These are phyloP conservation scores for Perkinsus marinus DNA, from an alignment of 169 alveolate species.

Conservation along the genomic window DNA sequence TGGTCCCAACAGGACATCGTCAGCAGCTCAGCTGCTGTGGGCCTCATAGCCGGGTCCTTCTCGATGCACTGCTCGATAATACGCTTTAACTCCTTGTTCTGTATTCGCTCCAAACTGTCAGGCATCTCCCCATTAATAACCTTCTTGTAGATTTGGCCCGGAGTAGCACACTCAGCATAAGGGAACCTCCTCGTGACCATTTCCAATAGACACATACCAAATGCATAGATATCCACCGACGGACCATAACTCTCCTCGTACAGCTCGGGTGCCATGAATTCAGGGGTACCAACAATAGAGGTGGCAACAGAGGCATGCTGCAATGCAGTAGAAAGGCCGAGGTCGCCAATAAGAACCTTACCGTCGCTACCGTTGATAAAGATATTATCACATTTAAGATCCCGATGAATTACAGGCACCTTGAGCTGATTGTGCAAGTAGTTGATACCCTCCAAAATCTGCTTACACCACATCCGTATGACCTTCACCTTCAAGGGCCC, in stretches of 20 bases:
- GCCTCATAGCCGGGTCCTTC: background rate
- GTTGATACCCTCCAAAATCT: slow-evolving; percentile 63
- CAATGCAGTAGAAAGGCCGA: slow-evolving; percentile 23
- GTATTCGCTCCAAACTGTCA: slow-evolving; percentile 2
- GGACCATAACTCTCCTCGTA: slow-evolving; percentile 74
- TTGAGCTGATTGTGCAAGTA: slow-evolving; percentile 64
- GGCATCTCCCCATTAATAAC: slow-evolving; percentile 25
- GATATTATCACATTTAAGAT: slow-evolving; percentile 76
- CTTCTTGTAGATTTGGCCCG: slow-evolving; percentile 55
- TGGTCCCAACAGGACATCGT: background rate
- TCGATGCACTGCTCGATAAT: slow-evolving; percentile 15
- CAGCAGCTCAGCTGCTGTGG: background rate
- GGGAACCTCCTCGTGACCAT: slow-evolving; percentile 63
- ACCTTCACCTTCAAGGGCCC: slow-evolving; percentile 59
- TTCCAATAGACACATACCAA: slow-evolving; percentile 76
- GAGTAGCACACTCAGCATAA: slow-evolving; percentile 63
- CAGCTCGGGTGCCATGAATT: slow-evolving; percentile 82
- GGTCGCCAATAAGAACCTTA: slow-evolving; percentile 70
- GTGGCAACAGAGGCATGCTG: slow-evolving; percentile 15
- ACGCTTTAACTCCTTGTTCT: slow-evolving; percentile 4
- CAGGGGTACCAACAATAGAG: slow-evolving; percentile 70
- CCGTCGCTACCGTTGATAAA: slow-evolving; percentile 66
- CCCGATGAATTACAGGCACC: slow-evolving; percentile 72
- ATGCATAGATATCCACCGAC: slow-evolving; percentile 75
- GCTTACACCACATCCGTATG: slow-evolving; percentile 62